phyloP scores from a whole-genome alignment of 257 asterid genomes.

The Solanum virginianum region DNA sequence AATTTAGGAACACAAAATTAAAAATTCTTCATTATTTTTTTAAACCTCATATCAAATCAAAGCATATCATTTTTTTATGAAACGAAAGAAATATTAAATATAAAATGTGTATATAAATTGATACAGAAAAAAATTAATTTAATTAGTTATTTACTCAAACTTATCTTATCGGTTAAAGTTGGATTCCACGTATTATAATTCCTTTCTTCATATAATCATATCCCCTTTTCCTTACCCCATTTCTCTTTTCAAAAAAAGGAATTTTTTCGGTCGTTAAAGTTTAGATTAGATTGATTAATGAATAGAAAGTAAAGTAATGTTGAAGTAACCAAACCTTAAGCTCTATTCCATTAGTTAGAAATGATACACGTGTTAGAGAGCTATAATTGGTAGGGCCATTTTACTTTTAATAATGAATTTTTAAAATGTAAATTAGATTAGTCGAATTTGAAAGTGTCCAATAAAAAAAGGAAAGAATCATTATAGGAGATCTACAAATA shows the following conservation, averaged over 20 bases:
- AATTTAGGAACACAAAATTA: no score
- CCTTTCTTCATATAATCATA: not conserved
- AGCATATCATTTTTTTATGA: no score
- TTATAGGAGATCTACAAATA: no score
- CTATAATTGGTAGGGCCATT: not conserved
- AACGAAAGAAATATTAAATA: no score
- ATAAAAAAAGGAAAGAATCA: not conserved
- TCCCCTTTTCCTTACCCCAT: not conserved
- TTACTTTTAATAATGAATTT: not conserved
- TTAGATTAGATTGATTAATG: not conserved
- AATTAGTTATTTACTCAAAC: not conserved
- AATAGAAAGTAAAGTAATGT: not conserved
- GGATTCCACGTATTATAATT: not conserved
- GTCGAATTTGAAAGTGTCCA: not conserved
- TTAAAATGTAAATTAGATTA: not conserved
- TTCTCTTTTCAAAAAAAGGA: no score
- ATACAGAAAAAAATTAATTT: not conserved
- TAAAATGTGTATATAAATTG: no score
- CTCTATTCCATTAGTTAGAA: not conserved
- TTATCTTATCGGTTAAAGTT: not conserved
- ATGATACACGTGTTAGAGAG: not conserved
- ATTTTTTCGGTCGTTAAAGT: not conserved
- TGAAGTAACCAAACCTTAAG: not conserved
- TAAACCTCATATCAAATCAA: no score
- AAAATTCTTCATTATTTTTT: no score